Evolutionary conservation across 2,329 filamentous ascomycete species (phyloP).

Genomic region (Fusarium globosum): DNA sequence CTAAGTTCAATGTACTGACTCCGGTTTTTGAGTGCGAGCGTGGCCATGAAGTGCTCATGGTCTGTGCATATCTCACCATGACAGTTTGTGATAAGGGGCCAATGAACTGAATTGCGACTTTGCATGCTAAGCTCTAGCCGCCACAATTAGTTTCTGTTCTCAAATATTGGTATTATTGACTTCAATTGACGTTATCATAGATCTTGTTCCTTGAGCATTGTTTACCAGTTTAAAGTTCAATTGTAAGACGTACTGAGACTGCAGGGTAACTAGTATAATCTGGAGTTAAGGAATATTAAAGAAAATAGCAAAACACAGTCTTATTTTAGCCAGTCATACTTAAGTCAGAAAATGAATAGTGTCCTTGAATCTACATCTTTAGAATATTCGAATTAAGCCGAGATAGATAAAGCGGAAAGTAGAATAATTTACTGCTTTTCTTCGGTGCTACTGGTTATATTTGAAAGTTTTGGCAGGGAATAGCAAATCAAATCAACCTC

Average conservation of each 20-base stretch:
- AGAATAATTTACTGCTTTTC: accelerated
- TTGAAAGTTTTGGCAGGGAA: accelerated
- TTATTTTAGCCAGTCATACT: accelerated
- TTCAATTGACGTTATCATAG: too few relatives aligned
- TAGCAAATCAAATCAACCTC: accelerated
- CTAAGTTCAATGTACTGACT: not conserved
- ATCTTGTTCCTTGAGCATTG: accelerated
- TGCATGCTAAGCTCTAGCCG: accelerated
- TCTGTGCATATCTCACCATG: not conserved
- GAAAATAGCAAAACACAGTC: accelerated
- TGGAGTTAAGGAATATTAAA: accelerated
- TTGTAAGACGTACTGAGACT: accelerated
- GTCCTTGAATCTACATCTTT: accelerated
- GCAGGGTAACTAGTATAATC: not conserved
- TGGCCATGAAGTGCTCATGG: not conserved
- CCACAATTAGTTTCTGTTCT: accelerated
- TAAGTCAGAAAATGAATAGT: accelerated
- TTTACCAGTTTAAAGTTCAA: accelerated
- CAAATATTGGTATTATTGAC: not conserved
- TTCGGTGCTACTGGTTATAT: accelerated
- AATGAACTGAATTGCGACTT: not conserved
- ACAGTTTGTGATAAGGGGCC: accelerated
- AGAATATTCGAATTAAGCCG: accelerated
- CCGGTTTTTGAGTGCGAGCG: accelerated
- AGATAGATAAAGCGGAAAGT: accelerated